Evolutionary conservation across 2,329 filamentous ascomycete genomes (phyloP).

Genomic region (Cercospora citrullina): DNA sequence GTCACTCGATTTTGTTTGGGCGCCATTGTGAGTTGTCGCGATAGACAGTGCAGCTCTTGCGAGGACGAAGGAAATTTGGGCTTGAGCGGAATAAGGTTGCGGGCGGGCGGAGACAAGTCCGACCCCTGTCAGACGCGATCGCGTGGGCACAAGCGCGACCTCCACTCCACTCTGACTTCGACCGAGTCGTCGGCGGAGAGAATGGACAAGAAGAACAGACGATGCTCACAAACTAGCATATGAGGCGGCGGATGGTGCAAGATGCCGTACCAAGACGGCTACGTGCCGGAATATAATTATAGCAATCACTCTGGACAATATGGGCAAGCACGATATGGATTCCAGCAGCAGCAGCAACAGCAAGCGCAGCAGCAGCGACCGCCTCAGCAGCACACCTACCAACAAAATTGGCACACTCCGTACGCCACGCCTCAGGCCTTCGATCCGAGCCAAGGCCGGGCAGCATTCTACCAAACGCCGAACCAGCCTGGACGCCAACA

Average conservation of each 20-base stretch:
- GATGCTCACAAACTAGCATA: not conserved
- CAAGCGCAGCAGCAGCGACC: conserved; percentile 4
- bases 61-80: conserved; percentile 6
- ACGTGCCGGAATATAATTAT: conserved; percentile 17
- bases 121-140: conserved; percentile 12
- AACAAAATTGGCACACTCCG: conserved; percentile 10
- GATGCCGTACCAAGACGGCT: conserved; percentile 26
- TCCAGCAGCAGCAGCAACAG: conserved; percentile 13
- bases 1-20: conserved; percentile 17
- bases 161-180: conserved; percentile 11
- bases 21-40: conserved; percentile 15
- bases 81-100: not conserved
- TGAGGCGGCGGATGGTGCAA: not conserved
- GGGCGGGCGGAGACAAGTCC: conserved; percentile 5
- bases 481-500: not conserved
- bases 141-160: conserved; percentile 9
- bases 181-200: not conserved
- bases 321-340: conserved; percentile 14
- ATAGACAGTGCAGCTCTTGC: not conserved
- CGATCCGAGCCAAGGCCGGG: conserved; percentile 21
- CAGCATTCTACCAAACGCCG: conserved; percentile 25
- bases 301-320: conserved; percentile 7
- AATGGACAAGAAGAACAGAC: not conserved
- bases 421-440: conserved; percentile 24
- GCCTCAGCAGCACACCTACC: conserved; percentile 12